These are phyloP conservation scores for Metarhizium brunneum DNA, from an alignment of 2,329 filamentous ascomycete species.

Conservation along the genomic window DNA sequence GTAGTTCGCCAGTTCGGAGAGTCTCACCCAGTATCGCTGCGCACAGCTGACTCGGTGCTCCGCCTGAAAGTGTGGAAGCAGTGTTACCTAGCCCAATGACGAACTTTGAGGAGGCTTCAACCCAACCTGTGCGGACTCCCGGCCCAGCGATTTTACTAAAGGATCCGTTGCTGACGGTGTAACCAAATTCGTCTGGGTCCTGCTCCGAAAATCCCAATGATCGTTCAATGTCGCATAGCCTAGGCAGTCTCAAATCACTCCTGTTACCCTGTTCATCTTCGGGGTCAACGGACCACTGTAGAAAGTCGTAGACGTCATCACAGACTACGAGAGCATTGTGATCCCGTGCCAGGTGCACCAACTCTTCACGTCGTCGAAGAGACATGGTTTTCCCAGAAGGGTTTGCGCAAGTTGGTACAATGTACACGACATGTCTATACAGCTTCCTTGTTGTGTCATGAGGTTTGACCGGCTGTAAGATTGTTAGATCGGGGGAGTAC, in stretches of 20 bases:
- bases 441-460: constrained; percentile 57
- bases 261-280: constrained; percentile 9
- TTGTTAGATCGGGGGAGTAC: neutral
- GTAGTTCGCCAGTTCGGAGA: constrained; percentile 33
- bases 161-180: constrained; percentile 76
- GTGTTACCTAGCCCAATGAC: constrained; percentile 42
- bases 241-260: constrained; percentile 50
- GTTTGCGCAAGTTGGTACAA: constrained; percentile 81
- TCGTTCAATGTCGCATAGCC: constrained; percentile 71
- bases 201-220: constrained; percentile 33
- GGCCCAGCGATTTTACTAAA: constrained; percentile 85
- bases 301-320: constrained; percentile 91
- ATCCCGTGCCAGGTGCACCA: constrained; percentile 69
- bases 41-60: constrained; percentile 47
- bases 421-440: constrained; percentile 83
- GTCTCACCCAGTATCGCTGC: constrained; percentile 42
- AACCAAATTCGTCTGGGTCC: constrained; percentile 53
- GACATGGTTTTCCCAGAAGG: constrained; percentile 80
- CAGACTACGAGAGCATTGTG: constrained; percentile 75
- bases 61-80: constrained; percentile 45
- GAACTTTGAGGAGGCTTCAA: constrained; percentile 56
- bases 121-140: constrained; percentile 81
- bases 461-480: constrained; percentile 40
- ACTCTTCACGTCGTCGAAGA: constrained; percentile 50
- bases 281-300: constrained; percentile 60